Percentiles rank a stretch among this genome's conserved stretches.
These are phyloP conservation scores for Suillus decipiens DNA, from an alignment of 768 basidiomycete species.

Conservation along the genomic window DNA sequence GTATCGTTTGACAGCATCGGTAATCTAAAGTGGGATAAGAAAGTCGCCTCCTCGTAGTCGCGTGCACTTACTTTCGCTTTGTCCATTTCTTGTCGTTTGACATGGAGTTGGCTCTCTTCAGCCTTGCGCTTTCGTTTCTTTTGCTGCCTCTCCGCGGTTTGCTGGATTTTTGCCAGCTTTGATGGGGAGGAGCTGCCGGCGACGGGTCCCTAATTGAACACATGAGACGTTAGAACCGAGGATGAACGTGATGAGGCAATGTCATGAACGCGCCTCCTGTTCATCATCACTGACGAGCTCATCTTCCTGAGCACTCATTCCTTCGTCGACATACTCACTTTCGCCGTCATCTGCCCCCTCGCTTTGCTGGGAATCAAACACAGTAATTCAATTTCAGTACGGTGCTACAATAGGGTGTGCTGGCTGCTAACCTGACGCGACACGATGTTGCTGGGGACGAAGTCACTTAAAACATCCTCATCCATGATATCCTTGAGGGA, in stretches of 20 bases:
- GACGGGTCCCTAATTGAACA: slow-evolving; percentile 20
- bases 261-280: slow-evolving; percentile 32
- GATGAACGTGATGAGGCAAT: slow-evolving; percentile 8
- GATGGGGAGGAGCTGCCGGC: slow-evolving; percentile 29
- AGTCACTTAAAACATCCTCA: slow-evolving; percentile 88
- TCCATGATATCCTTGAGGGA: slow-evolving; percentile 32
- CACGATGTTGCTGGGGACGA: slow-evolving; percentile 89
- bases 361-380: slow-evolving; percentile 44
- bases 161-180: slow-evolving; percentile 38
- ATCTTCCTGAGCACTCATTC: slow-evolving; percentile 58
- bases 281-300: slow-evolving; percentile 60
- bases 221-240: slow-evolving; percentile 10
- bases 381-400: slow-evolving; percentile 30
- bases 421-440: slow-evolving; percentile 70
- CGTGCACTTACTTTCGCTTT: slow-evolving; percentile 70
- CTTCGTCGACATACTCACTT: slow-evolving; percentile 66
- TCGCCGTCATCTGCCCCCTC: slow-evolving; percentile 70
- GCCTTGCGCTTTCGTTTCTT: slow-evolving; percentile 61
- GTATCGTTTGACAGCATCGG: slow-evolving; percentile 95
- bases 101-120: slow-evolving; percentile 68
- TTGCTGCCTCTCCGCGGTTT: slow-evolving; percentile 40
- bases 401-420: slow-evolving; percentile 12
- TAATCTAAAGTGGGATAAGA: slow-evolving; percentile 51
- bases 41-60: slow-evolving; percentile 6
- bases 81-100: slow-evolving; percentile 81